phyloP scores from a whole-genome alignment of 352 stramenopile species.

The Globisporangium spinosum region DNA sequence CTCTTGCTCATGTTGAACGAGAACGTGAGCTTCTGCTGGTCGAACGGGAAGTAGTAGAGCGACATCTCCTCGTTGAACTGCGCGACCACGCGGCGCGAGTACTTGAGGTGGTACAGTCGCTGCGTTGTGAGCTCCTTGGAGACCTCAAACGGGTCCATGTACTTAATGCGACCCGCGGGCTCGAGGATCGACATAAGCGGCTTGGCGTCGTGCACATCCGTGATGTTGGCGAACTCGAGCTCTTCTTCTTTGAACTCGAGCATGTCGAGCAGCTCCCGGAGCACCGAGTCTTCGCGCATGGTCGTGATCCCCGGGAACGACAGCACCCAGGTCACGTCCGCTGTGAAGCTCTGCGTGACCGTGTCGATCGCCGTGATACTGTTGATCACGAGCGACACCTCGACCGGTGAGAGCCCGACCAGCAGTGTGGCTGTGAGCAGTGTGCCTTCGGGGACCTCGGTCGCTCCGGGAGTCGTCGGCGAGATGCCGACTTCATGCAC shows the following conservation, averaged over 20 bases:
- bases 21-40: conserved; percentile 58
- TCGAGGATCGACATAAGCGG: conserved; percentile 28
- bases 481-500: conserved; percentile 39
- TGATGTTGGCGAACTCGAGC: conserved; percentile 44
- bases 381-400: conserved; percentile 37
- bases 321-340: conserved; percentile 46
- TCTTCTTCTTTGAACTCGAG: conserved; percentile 39
- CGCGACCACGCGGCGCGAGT: conserved; percentile 35
- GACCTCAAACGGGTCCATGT: conserved; percentile 14
- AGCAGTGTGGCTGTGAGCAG: conserved; percentile 16
- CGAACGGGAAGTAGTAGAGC: conserved; percentile 51
- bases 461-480: not conserved
- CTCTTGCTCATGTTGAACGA: conserved; percentile 34
- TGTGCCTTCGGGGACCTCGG: not conserved
- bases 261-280: conserved; percentile 37
- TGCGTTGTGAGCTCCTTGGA: conserved; percentile 7
- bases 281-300: conserved; percentile 39
- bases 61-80: conserved; percentile 58
- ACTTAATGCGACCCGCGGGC: conserved; percentile 25
- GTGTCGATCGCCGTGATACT: conserved; percentile 39
- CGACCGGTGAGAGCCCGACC: conserved; percentile 22
- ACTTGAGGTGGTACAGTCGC: conserved; percentile 33
- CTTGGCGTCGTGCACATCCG: conserved; percentile 29
- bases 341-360: conserved; percentile 38
- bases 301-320: conserved; percentile 35